Evolutionary conservation across 805 yeast species (phyloP).

Genomic region (Candida ovalis): DNA sequence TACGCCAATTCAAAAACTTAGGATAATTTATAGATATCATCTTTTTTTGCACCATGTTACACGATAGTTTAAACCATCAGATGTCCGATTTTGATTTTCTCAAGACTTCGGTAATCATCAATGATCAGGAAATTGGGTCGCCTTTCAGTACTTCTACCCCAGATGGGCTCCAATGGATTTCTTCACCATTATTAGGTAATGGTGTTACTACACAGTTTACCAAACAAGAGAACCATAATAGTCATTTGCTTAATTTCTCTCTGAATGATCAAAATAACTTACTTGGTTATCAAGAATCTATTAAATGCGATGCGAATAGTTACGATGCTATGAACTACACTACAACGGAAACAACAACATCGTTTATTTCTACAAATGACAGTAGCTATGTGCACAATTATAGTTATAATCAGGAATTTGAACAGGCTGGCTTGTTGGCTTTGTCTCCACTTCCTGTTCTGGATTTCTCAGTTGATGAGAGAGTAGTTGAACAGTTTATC

Average conservation of each 20-base stretch:
- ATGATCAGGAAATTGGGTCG: not conserved
- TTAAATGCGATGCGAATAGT: not conserved
- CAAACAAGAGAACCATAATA: not conserved
- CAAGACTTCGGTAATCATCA: not conserved
- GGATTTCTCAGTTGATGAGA: too few relatives aligned
- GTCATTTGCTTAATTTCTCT: not conserved
- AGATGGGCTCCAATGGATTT: not conserved
- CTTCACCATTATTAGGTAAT: not conserved
- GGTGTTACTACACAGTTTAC: not conserved
- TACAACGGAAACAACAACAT: not conserved
- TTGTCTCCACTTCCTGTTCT: not conserved
- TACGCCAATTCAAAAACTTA: too few relatives aligned
- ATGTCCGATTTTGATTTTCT: not conserved
- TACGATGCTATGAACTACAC: not conserved
- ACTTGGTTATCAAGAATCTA: not conserved
- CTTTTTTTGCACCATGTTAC: too few relatives aligned
- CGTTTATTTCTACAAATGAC: not conserved
- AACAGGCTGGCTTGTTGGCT: slow-evolving; percentile 3
- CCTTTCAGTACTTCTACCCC: not conserved
- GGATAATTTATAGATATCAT: too few relatives aligned
- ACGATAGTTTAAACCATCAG: not conserved
- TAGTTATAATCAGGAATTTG: not conserved
- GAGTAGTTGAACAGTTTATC: too few relatives aligned
- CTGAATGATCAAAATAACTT: not conserved
- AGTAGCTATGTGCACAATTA: not conserved